Conservation (phyloP, 305 asterid species). For the Rubia balearica region DNA sequence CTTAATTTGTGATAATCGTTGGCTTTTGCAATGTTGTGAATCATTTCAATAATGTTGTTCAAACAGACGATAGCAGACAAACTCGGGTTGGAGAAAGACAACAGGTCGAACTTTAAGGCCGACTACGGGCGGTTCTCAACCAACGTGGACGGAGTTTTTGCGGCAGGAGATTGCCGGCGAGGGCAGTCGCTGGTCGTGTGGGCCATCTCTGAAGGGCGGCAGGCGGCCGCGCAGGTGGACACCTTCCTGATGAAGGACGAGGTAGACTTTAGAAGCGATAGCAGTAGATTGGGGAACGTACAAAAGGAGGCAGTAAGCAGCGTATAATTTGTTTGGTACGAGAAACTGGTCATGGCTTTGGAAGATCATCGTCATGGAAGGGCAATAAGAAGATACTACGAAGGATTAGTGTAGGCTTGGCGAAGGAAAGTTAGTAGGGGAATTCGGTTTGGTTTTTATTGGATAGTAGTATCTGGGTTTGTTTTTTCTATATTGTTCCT, state of each 20-base stretch:
- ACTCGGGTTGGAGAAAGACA: slow-evolving; percentile 75
- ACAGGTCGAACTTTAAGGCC: slow-evolving; percentile 82
- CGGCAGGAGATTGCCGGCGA: slow-evolving; percentile 95
- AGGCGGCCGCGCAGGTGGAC: slow-evolving; percentile 93
- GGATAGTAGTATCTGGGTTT: background rate
- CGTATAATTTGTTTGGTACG: background rate
- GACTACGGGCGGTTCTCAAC: slow-evolving; percentile 86
- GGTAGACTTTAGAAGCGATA: slow-evolving; percentile 8
- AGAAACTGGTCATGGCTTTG: background rate
- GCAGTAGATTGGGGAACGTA: slow-evolving; percentile 12
- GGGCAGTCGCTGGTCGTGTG: slow-evolving; percentile 98
- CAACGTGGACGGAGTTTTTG: slow-evolving; percentile 77
- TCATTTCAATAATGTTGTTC: background rate
- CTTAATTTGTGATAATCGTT: background rate
- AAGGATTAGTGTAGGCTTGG: background rate
- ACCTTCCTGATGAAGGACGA: slow-evolving; percentile 46
- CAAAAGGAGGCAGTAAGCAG: slow-evolving; percentile 41
- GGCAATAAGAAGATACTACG: background rate
- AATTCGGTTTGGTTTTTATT: background rate
- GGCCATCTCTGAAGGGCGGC: slow-evolving; percentile 96
- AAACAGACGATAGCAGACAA: slow-evolving; percentile 68
- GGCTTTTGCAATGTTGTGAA: background rate
- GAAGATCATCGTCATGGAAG: slow-evolving; percentile 9
- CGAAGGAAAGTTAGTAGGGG: too few relatives aligned
- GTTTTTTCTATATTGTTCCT: background rate